Evolutionary conservation across 805 yeast genomes (phyloP).

Genomic region (Candida pseudofarinosa): DNA sequence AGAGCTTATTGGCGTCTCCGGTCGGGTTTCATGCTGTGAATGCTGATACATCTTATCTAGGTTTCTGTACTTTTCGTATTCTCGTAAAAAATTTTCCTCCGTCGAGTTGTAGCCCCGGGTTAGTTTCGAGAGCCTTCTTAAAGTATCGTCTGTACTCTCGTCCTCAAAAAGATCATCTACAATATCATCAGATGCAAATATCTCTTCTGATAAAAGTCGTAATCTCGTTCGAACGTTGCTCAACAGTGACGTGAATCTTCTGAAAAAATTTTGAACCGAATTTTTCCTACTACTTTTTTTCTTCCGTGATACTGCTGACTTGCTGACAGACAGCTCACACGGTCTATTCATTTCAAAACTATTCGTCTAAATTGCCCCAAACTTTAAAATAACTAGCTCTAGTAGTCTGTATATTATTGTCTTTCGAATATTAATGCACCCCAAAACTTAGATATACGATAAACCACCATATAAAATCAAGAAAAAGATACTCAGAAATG

Average conservation of each 20-base stretch:
- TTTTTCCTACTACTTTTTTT: constrained; percentile 3
- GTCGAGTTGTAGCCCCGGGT: constrained; percentile 19
- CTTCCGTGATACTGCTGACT: neutral
- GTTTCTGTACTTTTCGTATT: constrained; percentile 26
- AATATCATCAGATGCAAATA: constrained; percentile 46
- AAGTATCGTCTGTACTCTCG: constrained; percentile 28
- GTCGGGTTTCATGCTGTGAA: constrained; percentile 5
- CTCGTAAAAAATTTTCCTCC: constrained; percentile 31
- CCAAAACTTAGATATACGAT: neutral
- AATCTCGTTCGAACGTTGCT: constrained; percentile 29
- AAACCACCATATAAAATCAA: neutral
- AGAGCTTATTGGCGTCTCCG: constrained; percentile 7
- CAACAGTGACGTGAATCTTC: constrained; percentile 38
- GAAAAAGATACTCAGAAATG: neutral
- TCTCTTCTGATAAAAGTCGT: constrained; percentile 45
- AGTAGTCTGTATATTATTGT: neutral
- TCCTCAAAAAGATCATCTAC: constrained; percentile 48
- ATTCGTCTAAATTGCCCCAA: too few relatives aligned
- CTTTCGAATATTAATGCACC: neutral
- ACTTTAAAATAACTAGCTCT: too few relatives aligned
- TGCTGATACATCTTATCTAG: constrained; percentile 28
- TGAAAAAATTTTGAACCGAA: constrained; percentile 25
- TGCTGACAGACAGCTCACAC: neutral
- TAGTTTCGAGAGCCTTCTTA: constrained; percentile 17
- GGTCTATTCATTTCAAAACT: neutral